These are phyloP conservation scores for Hypoxylon rickii DNA, from an alignment of 495 filamentous ascomycete genomes.

Conservation along the genomic window DNA sequence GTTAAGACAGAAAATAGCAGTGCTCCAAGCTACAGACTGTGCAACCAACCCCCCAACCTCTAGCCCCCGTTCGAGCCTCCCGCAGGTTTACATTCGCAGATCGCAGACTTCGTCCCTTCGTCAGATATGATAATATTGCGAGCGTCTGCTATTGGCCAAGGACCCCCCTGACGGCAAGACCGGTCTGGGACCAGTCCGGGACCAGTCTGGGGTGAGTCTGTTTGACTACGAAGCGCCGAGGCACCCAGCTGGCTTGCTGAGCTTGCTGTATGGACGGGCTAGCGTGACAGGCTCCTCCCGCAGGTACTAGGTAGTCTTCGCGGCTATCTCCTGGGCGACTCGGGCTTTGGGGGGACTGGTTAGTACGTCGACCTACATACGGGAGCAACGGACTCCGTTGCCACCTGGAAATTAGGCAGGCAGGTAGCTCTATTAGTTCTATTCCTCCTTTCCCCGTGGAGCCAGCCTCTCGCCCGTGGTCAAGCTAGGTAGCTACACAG, in stretches of 20 bases:
- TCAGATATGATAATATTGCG: constrained; percentile 25
- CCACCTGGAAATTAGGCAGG: background rate
- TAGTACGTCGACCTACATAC: too few species aligned
- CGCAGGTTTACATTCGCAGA: constrained; percentile 7
- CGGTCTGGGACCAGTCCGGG: too few species aligned
- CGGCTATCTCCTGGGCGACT: too few species aligned
- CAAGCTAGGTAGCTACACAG: constrained; percentile 8
- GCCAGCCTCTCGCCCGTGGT: background rate
- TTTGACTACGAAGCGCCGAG: constrained; percentile 12
- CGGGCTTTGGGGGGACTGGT: too few species aligned
- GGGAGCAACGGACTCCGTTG: background rate
- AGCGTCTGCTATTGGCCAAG: too few species aligned
- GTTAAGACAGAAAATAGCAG: constrained; percentile 26
- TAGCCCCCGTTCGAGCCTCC: constrained; percentile 8
- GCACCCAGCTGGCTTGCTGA: constrained; percentile 9
- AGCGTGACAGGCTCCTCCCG: background rate
- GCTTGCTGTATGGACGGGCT: background rate
- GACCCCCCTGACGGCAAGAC: too few species aligned
- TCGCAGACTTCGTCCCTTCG: constrained; percentile 7
- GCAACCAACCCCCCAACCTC: constrained; percentile 15
- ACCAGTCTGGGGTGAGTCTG: too few species aligned
- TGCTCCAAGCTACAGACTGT: constrained; percentile 22
- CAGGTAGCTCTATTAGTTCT: too few species aligned
- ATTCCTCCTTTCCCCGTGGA: background rate
- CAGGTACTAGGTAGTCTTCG: background rate